Evolutionary conservation across 352 stramenopile species (phyloP).

Genomic region (Thraustotheca clavata): DNA sequence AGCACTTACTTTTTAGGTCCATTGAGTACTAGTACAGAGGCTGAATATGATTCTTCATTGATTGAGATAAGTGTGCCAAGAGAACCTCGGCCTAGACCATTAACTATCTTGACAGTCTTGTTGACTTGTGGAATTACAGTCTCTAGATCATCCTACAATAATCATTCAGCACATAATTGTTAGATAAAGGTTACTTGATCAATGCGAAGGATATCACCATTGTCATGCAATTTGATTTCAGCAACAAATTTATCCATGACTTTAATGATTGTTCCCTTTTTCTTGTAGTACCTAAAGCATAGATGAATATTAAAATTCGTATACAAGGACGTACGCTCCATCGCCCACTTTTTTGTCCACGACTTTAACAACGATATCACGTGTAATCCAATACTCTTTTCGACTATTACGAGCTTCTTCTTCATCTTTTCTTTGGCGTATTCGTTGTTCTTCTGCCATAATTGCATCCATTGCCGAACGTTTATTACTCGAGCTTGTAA

Average conservation of each 20-base stretch:
- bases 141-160: conserved; percentile 74
- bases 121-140: conserved; percentile 79
- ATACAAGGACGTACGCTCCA: conserved; percentile 36
- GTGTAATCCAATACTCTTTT: conserved; percentile 88
- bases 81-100: conserved; percentile 46
- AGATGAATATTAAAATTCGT: no score
- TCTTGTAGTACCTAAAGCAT: conserved; percentile 69
- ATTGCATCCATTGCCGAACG: conserved; percentile 35
- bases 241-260: conserved; percentile 79
- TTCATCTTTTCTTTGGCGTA: conserved; percentile 30
- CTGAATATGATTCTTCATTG: conserved; percentile 54
- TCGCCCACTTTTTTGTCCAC: conserved; percentile 88
- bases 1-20: conserved; percentile 41
- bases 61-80: conserved; percentile 66
- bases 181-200: conserved; percentile 28
- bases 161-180: background rate
- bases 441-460: conserved; percentile 53
- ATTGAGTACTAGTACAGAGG: conserved; percentile 50
- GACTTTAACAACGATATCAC: conserved; percentile 90
- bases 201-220: conserved; percentile 65
- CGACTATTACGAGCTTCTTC: conserved; percentile 37
- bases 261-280: conserved; percentile 65
- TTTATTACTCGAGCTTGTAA: conserved; percentile 22
- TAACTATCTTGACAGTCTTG: conserved; percentile 65
- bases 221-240: conserved; percentile 74